These are phyloP conservation scores for Microbotryum intermedium DNA, from an alignment of 1,284 basidiomycete species.

Conservation along the genomic window DNA sequence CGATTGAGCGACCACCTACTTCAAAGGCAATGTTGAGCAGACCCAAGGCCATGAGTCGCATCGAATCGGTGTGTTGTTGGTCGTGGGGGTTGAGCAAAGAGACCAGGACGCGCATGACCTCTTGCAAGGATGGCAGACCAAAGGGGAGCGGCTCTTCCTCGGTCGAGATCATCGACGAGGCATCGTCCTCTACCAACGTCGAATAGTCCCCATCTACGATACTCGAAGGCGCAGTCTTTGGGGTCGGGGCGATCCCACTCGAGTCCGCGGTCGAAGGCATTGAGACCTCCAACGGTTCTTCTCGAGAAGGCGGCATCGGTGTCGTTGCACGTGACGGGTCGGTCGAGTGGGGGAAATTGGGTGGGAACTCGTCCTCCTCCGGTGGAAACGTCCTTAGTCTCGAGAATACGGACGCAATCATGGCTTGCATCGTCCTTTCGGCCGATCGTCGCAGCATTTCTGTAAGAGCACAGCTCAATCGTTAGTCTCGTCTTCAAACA, in stretches of 20 bases:
- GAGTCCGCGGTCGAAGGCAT: not conserved
- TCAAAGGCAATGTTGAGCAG: slow-evolving; percentile 87
- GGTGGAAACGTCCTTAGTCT: slow-evolving; percentile 49
- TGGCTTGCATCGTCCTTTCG: slow-evolving; percentile 81
- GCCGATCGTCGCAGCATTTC: slow-evolving; percentile 86
- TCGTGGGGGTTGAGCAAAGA: slow-evolving; percentile 92
- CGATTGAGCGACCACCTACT: slow-evolving; percentile 64
- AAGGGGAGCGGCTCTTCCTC: slow-evolving; percentile 44
- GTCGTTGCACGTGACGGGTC: no score
- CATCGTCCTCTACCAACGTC: no score
- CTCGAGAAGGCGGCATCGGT: no score
- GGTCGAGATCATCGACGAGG: no score
- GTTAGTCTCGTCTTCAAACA: not conserved
- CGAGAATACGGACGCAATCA: slow-evolving; percentile 73
- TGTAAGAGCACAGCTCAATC: slow-evolving; percentile 35
- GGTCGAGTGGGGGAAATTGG: no score
- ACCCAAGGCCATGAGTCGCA: slow-evolving; percentile 77
- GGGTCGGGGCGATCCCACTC: not conserved
- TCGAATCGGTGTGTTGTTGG: slow-evolving; percentile 91
- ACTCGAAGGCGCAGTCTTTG: not conserved
- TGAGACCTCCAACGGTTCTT: not conserved
- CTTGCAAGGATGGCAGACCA: slow-evolving; percentile 84
- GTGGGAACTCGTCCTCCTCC: slow-evolving; percentile 7
- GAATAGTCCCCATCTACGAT: no score
- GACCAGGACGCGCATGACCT: slow-evolving; percentile 86